These are phyloP conservation scores for Euphorbia peplus DNA, from an alignment of 345 rosid genomes.

Conservation along the genomic window DNA sequence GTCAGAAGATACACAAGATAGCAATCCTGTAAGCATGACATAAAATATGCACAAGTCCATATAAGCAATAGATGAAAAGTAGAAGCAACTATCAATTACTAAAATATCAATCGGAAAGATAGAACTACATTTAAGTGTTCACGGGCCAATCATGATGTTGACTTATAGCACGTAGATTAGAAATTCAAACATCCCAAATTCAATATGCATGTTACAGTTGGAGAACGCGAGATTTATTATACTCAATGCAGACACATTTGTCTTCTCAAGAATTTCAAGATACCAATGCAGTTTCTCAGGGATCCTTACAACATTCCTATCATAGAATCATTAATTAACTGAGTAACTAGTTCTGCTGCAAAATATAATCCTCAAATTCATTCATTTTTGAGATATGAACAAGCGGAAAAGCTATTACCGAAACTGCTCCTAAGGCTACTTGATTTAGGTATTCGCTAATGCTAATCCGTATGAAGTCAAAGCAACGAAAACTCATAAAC, in stretches of 20 bases:
- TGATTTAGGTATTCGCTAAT: background rate
- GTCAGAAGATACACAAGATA: constrained; percentile 81
- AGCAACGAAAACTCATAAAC: background rate
- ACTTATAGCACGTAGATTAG: background rate
- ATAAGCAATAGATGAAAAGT: background rate
- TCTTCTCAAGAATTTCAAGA: background rate
- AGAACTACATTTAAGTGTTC: background rate
- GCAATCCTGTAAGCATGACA: constrained; percentile 61
- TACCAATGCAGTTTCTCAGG: background rate
- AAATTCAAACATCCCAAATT: constrained; percentile 2
- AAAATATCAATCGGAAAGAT: background rate
- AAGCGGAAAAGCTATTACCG: background rate
- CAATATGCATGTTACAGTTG: too few relatives aligned
- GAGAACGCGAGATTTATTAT: background rate
- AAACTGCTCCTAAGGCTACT: background rate
- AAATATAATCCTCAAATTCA: background rate
- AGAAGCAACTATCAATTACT: background rate
- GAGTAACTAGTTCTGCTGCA: background rate
- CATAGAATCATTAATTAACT: background rate
- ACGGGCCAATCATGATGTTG: background rate
- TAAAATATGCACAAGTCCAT: background rate
- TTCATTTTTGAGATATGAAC: background rate
- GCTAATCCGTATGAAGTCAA: background rate
- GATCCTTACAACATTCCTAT: background rate
- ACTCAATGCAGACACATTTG: background rate